phyloP scores from a whole-genome alignment of 2,329 filamentous ascomycete genomes.

The Penicillium sp. region DNA sequence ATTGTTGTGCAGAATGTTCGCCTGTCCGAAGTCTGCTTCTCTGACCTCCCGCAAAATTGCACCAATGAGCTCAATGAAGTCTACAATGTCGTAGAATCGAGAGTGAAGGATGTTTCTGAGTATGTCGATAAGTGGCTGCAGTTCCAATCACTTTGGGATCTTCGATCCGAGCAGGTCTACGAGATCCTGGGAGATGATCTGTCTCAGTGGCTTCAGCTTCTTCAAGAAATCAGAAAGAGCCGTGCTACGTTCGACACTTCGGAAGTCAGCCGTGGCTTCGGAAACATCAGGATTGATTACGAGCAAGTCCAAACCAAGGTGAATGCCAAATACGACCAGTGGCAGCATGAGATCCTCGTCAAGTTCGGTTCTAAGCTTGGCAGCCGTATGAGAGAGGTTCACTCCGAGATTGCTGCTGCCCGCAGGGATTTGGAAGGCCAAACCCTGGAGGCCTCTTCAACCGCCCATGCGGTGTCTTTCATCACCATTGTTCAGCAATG shows the following conservation, averaged over 20 bases:
- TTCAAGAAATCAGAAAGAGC: conserved; percentile 96
- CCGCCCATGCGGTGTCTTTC: conserved; percentile 94
- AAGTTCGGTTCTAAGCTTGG: conserved; percentile 91
- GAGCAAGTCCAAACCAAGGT: conserved; percentile 98
- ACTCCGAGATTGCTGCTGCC: conserved; percentile 86
- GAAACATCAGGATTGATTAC: conserved; percentile 93
- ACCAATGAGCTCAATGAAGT: conserved; percentile 75
- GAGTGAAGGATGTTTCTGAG: conserved; percentile 71
- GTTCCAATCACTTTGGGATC: conserved; percentile 97
- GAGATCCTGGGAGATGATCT: conserved; percentile 88
- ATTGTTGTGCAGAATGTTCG: conserved; percentile 52
- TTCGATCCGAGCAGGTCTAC: conserved; percentile 94
- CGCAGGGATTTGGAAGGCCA: conserved; percentile 87
- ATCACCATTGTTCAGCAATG: conserved; percentile 97
- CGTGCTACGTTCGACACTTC: conserved; percentile 96
- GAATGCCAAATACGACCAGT: conserved; percentile 98
- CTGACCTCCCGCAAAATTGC: conserved; percentile 79
- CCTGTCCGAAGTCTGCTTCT: conserved; percentile 62
- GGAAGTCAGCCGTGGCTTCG: conserved; percentile 88
- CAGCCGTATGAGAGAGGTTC: conserved; percentile 86
- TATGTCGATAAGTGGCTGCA: conserved; percentile 99
- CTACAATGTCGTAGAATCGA: conserved; percentile 79
- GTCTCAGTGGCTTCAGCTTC: conserved; percentile 85
- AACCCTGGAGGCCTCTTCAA: conserved; percentile 89
- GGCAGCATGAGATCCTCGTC: conserved; percentile 94